phyloP scores from a whole-genome alignment of 257 asterid genomes.

The Scutellaria minor region DNA sequence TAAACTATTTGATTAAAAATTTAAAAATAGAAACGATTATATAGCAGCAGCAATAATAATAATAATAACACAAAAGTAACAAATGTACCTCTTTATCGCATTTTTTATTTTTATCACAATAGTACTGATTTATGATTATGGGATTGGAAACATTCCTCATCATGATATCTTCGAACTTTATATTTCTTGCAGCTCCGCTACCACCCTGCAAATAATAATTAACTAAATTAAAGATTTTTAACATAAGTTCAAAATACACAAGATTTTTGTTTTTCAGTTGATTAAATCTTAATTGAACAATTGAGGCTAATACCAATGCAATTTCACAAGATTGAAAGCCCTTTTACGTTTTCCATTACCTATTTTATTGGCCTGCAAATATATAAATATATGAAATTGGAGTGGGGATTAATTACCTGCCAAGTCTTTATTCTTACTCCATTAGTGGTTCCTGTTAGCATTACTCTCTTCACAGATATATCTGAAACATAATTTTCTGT shows the following conservation, averaged over 20 bases:
- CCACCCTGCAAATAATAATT: slow-evolving; percentile 66
- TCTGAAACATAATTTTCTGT: slow-evolving; percentile 63
- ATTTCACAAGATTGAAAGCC: too few relatives aligned
- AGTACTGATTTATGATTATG: slow-evolving; percentile 79
- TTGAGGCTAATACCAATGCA: too few relatives aligned
- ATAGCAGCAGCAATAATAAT: background rate
- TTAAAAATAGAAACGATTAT: background rate
- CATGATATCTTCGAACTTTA: slow-evolving; percentile 60
- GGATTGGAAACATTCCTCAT: slow-evolving; percentile 83
- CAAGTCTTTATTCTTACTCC: slow-evolving; percentile 94
- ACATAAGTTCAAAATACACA: too few relatives aligned
- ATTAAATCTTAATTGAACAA: too few relatives aligned
- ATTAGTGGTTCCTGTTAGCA: slow-evolving; percentile 71
- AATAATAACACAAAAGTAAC: background rate
- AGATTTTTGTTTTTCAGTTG: too few relatives aligned
- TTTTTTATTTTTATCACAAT: slow-evolving; percentile 63
- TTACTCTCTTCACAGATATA: slow-evolving; percentile 61
- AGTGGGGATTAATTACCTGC: slow-evolving; percentile 57
- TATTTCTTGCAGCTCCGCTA: slow-evolving; percentile 72
- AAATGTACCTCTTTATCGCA: slow-evolving; percentile 63
- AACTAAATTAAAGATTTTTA: too few relatives aligned
- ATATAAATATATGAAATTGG: background rate
- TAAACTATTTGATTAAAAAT: background rate
- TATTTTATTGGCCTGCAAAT: too few relatives aligned
- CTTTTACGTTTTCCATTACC: too few relatives aligned